Conservation (phyloP, 2,329 filamentous ascomycete genomes). For the Paramyrothecium sp. region DNA sequence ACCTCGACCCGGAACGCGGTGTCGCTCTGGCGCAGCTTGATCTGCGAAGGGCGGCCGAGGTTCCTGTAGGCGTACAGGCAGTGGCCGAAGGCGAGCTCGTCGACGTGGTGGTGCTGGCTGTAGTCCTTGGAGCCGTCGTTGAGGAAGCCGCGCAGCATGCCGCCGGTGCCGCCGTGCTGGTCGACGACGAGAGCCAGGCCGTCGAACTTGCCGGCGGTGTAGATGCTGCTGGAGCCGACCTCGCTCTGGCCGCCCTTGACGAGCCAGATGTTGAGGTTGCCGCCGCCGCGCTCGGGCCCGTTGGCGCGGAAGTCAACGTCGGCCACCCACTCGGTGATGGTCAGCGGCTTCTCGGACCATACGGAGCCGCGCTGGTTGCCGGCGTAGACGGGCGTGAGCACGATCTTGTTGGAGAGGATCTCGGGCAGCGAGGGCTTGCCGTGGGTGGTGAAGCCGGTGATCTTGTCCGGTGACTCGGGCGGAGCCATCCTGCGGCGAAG, state of each 20-base stretch:
- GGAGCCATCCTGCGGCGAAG: constrained; percentile 58
- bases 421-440: constrained; percentile 57
- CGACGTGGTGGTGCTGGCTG: constrained; percentile 71
- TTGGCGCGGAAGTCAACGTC: constrained; percentile 86
- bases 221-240: constrained; percentile 74
- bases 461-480: constrained; percentile 43
- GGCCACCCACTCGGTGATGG: constrained; percentile 71
- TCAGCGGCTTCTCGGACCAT: constrained; percentile 68
- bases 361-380: constrained; percentile 81
- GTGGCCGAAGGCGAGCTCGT: constrained; percentile 87
- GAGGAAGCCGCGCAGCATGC: constrained; percentile 86
- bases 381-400: constrained; percentile 85
- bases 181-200: constrained; percentile 88
- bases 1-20: constrained; percentile 73
- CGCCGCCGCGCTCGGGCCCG: constrained; percentile 80
- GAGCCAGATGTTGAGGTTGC: constrained; percentile 94
- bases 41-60: constrained; percentile 75
- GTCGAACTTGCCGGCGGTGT: constrained; percentile 82
- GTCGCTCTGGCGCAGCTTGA: constrained; percentile 68
- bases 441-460: constrained; percentile 55
- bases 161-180: constrained; percentile 72
- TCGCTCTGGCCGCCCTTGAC: constrained; percentile 64
- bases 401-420: constrained; percentile 82
- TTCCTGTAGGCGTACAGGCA: constrained; percentile 92
- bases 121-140: constrained; percentile 88